These are phyloP conservation scores for Rosa chinensis DNA, from an alignment of 306 rosid species.

Conservation along the genomic window DNA sequence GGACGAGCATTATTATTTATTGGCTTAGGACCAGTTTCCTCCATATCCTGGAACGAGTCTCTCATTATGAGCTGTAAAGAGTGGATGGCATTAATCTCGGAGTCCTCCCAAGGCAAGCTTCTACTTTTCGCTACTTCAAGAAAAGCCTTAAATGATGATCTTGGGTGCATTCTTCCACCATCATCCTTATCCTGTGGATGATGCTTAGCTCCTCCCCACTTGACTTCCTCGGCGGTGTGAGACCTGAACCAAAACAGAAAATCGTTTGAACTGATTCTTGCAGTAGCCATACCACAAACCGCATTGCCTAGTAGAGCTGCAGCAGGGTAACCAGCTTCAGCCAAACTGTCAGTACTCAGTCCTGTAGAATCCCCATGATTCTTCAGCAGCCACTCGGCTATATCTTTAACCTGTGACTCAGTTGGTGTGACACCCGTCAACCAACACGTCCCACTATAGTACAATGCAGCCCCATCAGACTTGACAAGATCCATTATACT, in stretches of 20 bases:
- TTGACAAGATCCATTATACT: conserved; percentile 78
- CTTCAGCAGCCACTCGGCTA: conserved; percentile 63
- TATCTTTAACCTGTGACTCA: conserved; percentile 66
- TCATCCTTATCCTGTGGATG: conserved; percentile 73
- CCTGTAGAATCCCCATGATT: conserved; percentile 73
- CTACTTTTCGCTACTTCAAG: conserved; percentile 68
- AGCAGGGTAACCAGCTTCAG: conserved; percentile 75
- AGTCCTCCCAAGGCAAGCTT: conserved; percentile 78
- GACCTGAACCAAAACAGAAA: conserved; percentile 89
- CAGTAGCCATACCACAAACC: conserved; percentile 78
- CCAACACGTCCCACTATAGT: conserved; percentile 62
- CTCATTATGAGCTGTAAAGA: conserved; percentile 74
- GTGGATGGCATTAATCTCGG: conserved; percentile 79
- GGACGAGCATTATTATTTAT: conserved; percentile 13
- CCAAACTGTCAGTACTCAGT: conserved; percentile 75
- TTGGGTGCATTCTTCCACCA: conserved; percentile 68
- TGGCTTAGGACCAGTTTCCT: conserved; percentile 39
- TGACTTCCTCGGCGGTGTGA: conserved; percentile 63
- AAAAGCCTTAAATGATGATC: conserved; percentile 74
- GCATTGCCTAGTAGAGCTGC: conserved; percentile 65
- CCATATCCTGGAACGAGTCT: conserved; percentile 52
- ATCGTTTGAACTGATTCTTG: conserved; percentile 57
- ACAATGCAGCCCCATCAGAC: conserved; percentile 85
- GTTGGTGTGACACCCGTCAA: conserved; percentile 77
- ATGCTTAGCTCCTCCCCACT: conserved; percentile 91